These are phyloP conservation scores for Boeremia exigua DNA, from an alignment of 2,329 filamentous ascomycete species.

Conservation along the genomic window DNA sequence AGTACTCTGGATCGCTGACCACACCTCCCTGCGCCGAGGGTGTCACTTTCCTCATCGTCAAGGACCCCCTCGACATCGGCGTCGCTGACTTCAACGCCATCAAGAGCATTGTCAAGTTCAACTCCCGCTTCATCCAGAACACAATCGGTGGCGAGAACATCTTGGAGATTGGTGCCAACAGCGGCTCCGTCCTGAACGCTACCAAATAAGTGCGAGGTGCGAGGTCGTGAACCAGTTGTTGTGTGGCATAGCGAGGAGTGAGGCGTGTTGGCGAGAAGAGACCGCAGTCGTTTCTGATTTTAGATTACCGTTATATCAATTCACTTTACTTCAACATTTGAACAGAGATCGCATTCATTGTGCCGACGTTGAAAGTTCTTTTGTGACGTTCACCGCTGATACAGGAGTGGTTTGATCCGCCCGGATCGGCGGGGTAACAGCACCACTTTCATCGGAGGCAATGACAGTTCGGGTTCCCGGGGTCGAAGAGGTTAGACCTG, in stretches of 20 bases:
- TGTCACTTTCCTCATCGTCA: conserved; percentile 61
- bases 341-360: no score
- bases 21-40: conserved; percentile 68
- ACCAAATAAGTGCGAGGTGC: not conserved
- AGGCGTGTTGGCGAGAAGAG: no score
- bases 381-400: no score
- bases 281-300: no score
- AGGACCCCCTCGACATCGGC: conserved; percentile 56
- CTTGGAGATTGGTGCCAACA: conserved; percentile 33
- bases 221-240: not conserved
- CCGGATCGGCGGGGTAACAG: no score
- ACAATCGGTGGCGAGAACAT: conserved; percentile 55
- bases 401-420: no score
- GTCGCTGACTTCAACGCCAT: conserved; percentile 59
- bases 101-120: conserved; percentile 62
- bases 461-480: no score
- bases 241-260: not conserved
- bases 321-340: no score
- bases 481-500: no score
- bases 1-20: conserved; percentile 66
- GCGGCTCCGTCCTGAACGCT: conserved; percentile 1
- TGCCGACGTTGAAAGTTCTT: no score
- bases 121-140: conserved; percentile 63
- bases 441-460: no score
- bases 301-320: no score